These are phyloP conservation scores for Quercus parvula DNA, from an alignment of 306 rosid genomes.

Conservation along the genomic window DNA sequence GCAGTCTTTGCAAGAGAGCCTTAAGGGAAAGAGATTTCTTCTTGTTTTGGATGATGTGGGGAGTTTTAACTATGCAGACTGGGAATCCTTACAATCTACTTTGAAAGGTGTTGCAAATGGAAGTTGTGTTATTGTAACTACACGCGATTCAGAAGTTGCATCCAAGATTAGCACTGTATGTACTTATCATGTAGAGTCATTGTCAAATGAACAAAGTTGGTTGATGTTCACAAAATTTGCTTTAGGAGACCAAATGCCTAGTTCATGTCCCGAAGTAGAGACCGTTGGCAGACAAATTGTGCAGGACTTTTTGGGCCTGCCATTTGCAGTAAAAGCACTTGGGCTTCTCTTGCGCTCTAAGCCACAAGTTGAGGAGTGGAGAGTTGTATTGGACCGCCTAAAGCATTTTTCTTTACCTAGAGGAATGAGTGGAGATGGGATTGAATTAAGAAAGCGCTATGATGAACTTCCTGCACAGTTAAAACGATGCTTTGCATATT, in stretches of 20 bases:
- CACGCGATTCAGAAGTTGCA: conserved; percentile 4
- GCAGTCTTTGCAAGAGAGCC: not conserved
- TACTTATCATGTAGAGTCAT: not conserved
- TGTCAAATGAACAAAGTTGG: conserved; percentile 13
- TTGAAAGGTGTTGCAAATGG: not conserved
- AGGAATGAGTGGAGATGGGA: too few species aligned
- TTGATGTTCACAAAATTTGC: conserved; percentile 3
- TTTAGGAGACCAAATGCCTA: not conserved
- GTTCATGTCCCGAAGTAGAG: not conserved
- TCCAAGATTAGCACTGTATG: not conserved
- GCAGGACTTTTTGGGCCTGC: conserved; percentile 10
- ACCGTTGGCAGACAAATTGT: conserved; percentile 10
- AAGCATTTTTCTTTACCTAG: too few species aligned
- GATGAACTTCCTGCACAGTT: conserved; percentile 11
- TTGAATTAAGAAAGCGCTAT: not conserved
- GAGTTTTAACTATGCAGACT: not conserved
- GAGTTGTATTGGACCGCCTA: too few species aligned
- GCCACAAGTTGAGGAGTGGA: too few species aligned
- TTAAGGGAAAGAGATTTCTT: conserved; percentile 4
- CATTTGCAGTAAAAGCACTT: conserved; percentile 22
- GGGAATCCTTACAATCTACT: conserved; percentile 2
- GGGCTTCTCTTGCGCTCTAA: conserved; percentile 4
- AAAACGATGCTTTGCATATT: conserved; percentile 8
- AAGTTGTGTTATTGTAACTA: conserved; percentile 21
- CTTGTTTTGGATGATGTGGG: conserved; percentile 24